These are phyloP conservation scores for Haematococcus sp. DNA, from an alignment of 139 green algal genomes.

Conservation along the genomic window DNA sequence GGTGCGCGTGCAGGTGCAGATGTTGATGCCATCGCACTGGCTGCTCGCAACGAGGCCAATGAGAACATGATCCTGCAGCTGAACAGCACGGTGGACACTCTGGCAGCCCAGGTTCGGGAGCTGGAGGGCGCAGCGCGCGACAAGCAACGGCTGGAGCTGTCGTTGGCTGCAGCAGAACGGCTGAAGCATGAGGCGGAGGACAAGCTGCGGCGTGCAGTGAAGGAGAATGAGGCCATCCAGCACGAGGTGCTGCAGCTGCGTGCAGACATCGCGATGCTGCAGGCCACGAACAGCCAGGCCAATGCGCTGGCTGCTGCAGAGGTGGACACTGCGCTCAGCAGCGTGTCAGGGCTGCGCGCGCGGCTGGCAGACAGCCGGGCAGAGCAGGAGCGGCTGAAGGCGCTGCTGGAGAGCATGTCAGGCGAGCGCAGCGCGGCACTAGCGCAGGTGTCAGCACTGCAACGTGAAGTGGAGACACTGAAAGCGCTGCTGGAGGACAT, in stretches of 20 bases:
- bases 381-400: slow-evolving; percentile 22
- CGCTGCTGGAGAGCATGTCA: slow-evolving; percentile 16
- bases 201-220: slow-evolving; percentile 15
- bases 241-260: slow-evolving; percentile 30
- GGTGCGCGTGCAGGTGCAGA: slow-evolving; percentile 42
- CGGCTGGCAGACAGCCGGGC: slow-evolving; percentile 26
- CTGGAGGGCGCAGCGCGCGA: slow-evolving; percentile 19
- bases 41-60: slow-evolving; percentile 57
- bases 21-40: slow-evolving; percentile 43
- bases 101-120: slow-evolving; percentile 10
- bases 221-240: slow-evolving; percentile 28
- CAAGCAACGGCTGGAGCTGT: slow-evolving; percentile 20
- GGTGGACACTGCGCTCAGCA: slow-evolving; percentile 20
- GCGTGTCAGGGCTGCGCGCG: slow-evolving; percentile 23
- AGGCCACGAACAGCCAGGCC: slow-evolving; percentile 11
- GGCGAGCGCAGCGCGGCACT: slow-evolving; percentile 23
- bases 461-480: slow-evolving; percentile 37
- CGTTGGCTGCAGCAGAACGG: slow-evolving; percentile 10
- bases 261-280: slow-evolving; percentile 26
- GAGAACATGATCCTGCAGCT: slow-evolving; percentile 70
- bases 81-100: slow-evolving; percentile 34
- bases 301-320: slow-evolving; percentile 16
- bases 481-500: slow-evolving; percentile 60
- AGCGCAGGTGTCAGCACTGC: slow-evolving; percentile 21
- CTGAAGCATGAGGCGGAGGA: slow-evolving; percentile 27